Base-by-base conservation (phyloP, 2,329 filamentous ascomycete genomes). In the Fusarium clavum region DNA sequence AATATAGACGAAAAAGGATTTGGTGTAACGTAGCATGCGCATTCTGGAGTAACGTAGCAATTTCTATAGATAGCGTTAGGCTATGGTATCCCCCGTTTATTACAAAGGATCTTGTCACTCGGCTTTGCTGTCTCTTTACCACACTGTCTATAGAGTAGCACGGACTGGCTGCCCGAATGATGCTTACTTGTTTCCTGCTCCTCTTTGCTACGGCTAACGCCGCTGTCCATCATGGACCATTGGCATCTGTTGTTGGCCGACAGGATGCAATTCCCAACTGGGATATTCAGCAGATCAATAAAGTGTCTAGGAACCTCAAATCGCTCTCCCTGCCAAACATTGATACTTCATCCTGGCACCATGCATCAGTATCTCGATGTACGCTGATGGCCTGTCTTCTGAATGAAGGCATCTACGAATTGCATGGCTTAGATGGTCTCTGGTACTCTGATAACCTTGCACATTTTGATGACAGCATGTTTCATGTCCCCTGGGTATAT, bases 361-460 rank as follows among this genome's bases (percentile, higher is more conserved):
- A 56, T 38, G 30, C 43, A n/a, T 24, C 53, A 2, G 10, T 38
- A 10, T 56, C 53, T 6, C 9, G 43, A 6, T 56, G 53, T 22
- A 56, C 53, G 5, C 8, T 56, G 3, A 56, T 56, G 53, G 53
- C 53, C 2, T 56, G 53, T 20, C 53, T 56, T 11, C 8, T 48
- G 8, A 18, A 44, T 16, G 22, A 48, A n/a, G 53, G 53, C 4
- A 38, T 30, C 5, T 56, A 38, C 22, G 10, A 47, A 12, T 22
- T 48, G 8, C 18, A 29, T n/a, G 53, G 53, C 10, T 14, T 2
- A 1, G 30, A 56, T 11, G 53, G 53, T 8, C 53, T 56, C 6
- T 56, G 53, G 53, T 48, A 56, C 6, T 48, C 53, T 11, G 43
- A 56, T 30, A 56, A 56, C 6, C 53, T 56, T 13, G 53, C 30